These are phyloP conservation scores for Hyaloperonospora brassicae DNA, from an alignment of 352 stramenopile genomes.

Conservation along the genomic window DNA sequence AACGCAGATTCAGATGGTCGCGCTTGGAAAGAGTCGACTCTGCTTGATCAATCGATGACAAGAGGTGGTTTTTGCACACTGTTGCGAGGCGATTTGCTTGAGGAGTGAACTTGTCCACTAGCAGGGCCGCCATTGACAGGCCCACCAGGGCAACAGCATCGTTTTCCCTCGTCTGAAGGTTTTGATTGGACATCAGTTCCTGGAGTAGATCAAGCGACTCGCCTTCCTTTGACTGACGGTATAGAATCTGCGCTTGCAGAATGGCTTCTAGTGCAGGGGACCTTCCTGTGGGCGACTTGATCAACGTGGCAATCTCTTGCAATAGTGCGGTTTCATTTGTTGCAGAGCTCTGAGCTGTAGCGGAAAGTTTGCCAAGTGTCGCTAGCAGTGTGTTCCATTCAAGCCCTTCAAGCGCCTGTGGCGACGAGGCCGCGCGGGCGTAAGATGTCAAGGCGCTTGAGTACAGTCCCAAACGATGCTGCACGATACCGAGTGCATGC, in stretches of 20 bases:
- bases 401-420: slow-evolving; percentile 12
- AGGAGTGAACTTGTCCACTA: slow-evolving; percentile 10
- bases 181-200: slow-evolving; percentile 14
- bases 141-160: slow-evolving; percentile 26
- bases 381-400: slow-evolving; percentile 38
- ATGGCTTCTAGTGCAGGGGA: slow-evolving; percentile 16
- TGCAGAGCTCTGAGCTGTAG: not conserved
- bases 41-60: slow-evolving; percentile 21
- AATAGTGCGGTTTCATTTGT: slow-evolving; percentile 13
- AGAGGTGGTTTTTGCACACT: slow-evolving; percentile 28
- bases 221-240: slow-evolving; percentile 16
- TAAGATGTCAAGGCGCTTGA: slow-evolving; percentile 35
- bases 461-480: slow-evolving; percentile 49
- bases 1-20: slow-evolving; percentile 24
- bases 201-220: slow-evolving; percentile 25
- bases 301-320: slow-evolving; percentile 17
- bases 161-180: slow-evolving; percentile 11
- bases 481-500: slow-evolving; percentile 53
- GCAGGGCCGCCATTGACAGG: slow-evolving; percentile 31
- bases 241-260: slow-evolving; percentile 25
- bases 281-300: slow-evolving; percentile 7
- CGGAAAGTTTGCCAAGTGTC: slow-evolving; percentile 17
- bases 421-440: slow-evolving; percentile 16
- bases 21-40: slow-evolving; percentile 13
- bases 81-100: slow-evolving; percentile 13